phyloP scores from a whole-genome alignment of 2,329 filamentous ascomycete genomes.

The Exophiala sp. region DNA sequence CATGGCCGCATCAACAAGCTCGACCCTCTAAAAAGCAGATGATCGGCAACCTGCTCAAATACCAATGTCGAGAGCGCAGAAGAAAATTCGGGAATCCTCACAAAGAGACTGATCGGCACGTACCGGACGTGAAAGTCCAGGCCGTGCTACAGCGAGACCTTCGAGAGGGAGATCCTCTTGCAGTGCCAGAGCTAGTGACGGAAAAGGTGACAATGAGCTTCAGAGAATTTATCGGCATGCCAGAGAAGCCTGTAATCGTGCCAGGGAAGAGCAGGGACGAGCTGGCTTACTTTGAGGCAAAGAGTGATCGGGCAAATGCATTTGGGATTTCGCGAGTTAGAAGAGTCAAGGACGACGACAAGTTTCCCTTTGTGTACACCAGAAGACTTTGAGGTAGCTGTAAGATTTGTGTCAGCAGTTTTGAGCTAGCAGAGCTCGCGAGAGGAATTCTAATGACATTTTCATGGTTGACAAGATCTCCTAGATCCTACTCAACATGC shows the following conservation, averaged over 20 bases:
- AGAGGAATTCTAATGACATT: too few species aligned
- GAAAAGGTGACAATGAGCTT: conserved; percentile 18
- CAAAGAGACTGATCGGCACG: conserved; percentile 10
- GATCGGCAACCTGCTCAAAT: conserved; percentile 12
- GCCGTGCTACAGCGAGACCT: conserved; percentile 12
- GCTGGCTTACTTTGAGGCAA: conserved; percentile 22
- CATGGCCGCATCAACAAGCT: too few species aligned
- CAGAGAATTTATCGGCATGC: conserved; percentile 21
- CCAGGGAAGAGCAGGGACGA: conserved; percentile 7
- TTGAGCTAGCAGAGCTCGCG: too few species aligned
- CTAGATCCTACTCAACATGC: too few species aligned
- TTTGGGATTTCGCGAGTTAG: not conserved
- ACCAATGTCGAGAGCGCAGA: conserved; percentile 12
- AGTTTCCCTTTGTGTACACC: conserved; percentile 19
- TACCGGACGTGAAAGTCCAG: conserved; percentile 2
- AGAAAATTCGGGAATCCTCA: conserved; percentile 22
- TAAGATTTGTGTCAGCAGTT: too few species aligned
- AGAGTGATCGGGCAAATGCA: not conserved
- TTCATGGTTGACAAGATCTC: too few species aligned
- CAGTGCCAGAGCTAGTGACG: not conserved
- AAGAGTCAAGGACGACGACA: conserved; percentile 15
- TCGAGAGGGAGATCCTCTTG: not conserved
- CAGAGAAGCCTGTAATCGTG: conserved; percentile 14
- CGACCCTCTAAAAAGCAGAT: conserved; percentile 15
- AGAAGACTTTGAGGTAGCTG: not conserved